Evolutionary conservation across 495 filamentous ascomycete genomes (phyloP).

Genomic region (Tuber aestivum): DNA sequence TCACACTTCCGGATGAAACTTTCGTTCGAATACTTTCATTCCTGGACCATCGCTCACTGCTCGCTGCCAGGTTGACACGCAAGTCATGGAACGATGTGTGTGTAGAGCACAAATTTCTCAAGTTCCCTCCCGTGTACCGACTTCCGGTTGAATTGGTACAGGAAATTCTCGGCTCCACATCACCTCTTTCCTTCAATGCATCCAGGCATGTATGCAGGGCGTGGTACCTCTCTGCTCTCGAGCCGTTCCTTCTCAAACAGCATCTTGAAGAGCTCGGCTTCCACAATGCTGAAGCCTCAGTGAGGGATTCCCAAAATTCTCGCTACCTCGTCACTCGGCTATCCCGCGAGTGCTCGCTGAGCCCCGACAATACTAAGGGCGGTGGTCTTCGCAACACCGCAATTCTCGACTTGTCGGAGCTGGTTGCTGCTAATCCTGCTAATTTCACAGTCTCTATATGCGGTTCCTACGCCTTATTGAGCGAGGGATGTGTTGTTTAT

Average conservation of each 20-base stretch:
- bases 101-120: constrained; percentile 17
- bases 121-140: constrained; percentile 33
- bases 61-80: constrained; percentile 18
- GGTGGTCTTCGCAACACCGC: constrained; percentile 44
- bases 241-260: constrained; percentile 49
- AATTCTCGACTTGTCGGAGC: constrained; percentile 39
- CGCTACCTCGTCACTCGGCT: constrained; percentile 53
- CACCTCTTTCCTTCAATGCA: constrained; percentile 59
- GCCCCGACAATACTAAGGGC: constrained; percentile 49
- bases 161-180: constrained; percentile 53
- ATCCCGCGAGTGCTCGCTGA: constrained; percentile 57
- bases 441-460: constrained; percentile 47
- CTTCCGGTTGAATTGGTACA: constrained; percentile 60
- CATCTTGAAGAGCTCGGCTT: constrained; percentile 58
- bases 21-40: constrained; percentile 18
- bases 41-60: constrained; percentile 23
- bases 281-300: constrained; percentile 50
- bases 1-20: constrained; percentile 13
- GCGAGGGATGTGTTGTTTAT: constrained; percentile 56
- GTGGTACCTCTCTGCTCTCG: constrained; percentile 63
- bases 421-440: constrained; percentile 20
- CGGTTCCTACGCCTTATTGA: constrained; percentile 55
- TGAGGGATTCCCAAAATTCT: constrained; percentile 41
- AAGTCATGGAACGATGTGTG: constrained; percentile 21
- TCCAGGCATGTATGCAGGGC: constrained; percentile 59